Conservation (phyloP, 306 rosid species). For the Gastrolobium bilobum region DNA sequence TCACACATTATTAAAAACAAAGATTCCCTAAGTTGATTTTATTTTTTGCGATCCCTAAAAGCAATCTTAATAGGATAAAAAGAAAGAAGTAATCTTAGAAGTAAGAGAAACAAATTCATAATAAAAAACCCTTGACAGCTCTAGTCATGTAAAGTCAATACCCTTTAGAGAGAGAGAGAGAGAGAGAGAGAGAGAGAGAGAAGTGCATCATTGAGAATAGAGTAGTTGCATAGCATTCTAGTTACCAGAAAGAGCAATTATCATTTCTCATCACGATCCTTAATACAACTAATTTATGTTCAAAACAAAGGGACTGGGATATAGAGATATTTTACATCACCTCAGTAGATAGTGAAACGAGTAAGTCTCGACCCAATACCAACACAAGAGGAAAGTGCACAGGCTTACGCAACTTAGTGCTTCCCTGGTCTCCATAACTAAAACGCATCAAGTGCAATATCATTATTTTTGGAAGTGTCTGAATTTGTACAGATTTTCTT, state of each 20-base stretch:
- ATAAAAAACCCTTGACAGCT: background rate
- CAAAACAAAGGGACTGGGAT: constrained; percentile 22
- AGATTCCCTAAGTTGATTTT: background rate
- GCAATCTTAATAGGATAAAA: constrained; percentile 12
- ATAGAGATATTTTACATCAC: constrained; percentile 47
- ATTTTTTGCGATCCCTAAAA: background rate
- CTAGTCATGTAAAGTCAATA: background rate
- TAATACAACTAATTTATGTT: background rate
- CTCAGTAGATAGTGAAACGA: constrained; percentile 74
- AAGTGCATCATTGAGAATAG: constrained; percentile 5
- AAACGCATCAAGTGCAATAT: constrained; percentile 95
- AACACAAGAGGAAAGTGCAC: constrained; percentile 86
- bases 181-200: constrained; percentile 1
- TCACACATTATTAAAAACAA: background rate
- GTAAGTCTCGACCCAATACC: constrained; percentile 81
- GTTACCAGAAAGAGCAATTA: constrained; percentile 11
- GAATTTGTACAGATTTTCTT: constrained; percentile 77
- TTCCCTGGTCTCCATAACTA: constrained; percentile 95
- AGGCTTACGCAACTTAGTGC: constrained; percentile 91
- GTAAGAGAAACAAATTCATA: constrained; percentile 14
- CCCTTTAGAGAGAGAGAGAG: background rate
- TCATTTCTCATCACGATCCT: constrained; percentile 25
- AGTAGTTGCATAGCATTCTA: constrained; percentile 19
- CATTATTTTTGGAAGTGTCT: constrained; percentile 84
- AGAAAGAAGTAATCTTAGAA: background rate